Percentiles rank a stretch among this genome's conserved stretches.
Evolutionary conservation across 805 yeast genomes (phyloP).

Genomic region (Suhomyces prunicola): DNA sequence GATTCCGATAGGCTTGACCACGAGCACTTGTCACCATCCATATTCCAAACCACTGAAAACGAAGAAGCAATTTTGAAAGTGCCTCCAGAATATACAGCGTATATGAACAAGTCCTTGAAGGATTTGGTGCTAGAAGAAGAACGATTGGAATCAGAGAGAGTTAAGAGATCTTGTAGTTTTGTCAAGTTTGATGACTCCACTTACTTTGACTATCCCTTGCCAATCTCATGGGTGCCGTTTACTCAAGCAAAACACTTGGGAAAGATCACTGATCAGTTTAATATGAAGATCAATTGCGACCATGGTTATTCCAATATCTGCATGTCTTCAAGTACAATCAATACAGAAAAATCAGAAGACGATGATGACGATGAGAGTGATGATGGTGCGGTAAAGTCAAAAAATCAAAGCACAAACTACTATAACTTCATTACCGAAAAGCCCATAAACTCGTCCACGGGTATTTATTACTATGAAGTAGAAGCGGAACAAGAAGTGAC

Average conservation of each 20-base stretch:
- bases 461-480: conserved; percentile 41
- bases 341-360: background rate
- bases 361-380: background rate
- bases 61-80: conserved; percentile 10
- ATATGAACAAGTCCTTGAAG: conserved; percentile 19
- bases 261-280: conserved; percentile 20
- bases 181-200: conserved; percentile 19
- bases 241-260: conserved; percentile 22
- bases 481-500: conserved; percentile 35
- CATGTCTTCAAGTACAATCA: conserved; percentile 8
- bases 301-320: conserved; percentile 30
- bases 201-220: conserved; percentile 30
- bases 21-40: background rate
- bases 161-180: conserved; percentile 25
- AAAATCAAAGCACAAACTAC: conserved; percentile 14
- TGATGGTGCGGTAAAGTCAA: background rate
- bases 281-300: conserved; percentile 22
- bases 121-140: conserved; percentile 21
- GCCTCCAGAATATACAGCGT: conserved; percentile 21
- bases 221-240: conserved; percentile 41
- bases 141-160: conserved; percentile 20
- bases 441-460: conserved; percentile 29
- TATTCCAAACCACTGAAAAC: conserved; percentile 4
- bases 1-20: background rate
- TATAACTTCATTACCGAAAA: conserved; percentile 39